phyloP scores from a whole-genome alignment of 768 basidiomycete species.

The Termitomyces sp. region DNA sequence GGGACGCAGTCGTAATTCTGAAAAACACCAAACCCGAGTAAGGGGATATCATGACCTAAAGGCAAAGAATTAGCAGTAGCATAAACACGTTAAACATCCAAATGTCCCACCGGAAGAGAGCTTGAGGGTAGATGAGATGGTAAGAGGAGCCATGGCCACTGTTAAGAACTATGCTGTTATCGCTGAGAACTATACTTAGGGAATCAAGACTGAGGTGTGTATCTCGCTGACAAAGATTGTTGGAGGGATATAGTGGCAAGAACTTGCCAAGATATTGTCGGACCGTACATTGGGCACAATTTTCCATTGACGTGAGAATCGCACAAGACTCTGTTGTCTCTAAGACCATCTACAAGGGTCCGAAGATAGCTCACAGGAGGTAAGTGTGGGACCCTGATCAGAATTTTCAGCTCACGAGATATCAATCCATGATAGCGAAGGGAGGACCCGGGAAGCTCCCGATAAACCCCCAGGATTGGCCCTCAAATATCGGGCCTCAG shows the following conservation, averaged over 20 bases:
- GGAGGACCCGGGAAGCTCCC: no score
- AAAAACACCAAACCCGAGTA: slow-evolving; percentile 68
- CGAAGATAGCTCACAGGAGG: no score
- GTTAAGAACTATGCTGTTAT: neutral
- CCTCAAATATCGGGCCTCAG: no score
- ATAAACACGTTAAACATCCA: neutral
- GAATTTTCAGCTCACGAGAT: no score
- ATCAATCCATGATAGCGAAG: no score
- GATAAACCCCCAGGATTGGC: no score
- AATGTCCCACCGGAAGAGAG: slow-evolving; percentile 8
- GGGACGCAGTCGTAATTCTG: slow-evolving; percentile 52
- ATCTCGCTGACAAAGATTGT: neutral
- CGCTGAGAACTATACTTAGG: neutral
- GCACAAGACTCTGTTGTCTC: neutral
- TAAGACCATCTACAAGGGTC: neutral
- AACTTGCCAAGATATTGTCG: neutral
- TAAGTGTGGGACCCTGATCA: no score
- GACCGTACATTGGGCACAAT: neutral
- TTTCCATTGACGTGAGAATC: neutral
- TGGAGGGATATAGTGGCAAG: neutral
- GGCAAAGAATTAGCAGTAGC: neutral
- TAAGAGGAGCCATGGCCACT: neutral
- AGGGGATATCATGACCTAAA: slow-evolving; percentile 53
- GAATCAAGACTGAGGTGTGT: no score
- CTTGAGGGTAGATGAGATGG: slow-evolving; percentile 7